Percentiles rank a stretch among this genome's conserved stretches.
These are phyloP conservation scores for Penicillium coffeae DNA, from an alignment of 495 filamentous ascomycete species.

Conservation along the genomic window DNA sequence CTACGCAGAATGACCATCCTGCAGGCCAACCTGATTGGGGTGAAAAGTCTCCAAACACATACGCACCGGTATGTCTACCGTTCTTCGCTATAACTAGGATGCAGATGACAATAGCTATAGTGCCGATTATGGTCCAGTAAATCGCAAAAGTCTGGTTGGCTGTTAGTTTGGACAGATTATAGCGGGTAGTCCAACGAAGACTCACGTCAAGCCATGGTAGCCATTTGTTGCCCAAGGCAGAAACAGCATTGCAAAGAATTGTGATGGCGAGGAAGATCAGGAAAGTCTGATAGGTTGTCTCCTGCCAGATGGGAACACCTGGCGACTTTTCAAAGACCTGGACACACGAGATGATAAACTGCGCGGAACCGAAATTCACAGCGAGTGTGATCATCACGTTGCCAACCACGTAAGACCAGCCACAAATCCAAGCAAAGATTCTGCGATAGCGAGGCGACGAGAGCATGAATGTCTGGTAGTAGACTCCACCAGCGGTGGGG, in stretches of 20 bases:
- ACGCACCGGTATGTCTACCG: slow-evolving; percentile 39
- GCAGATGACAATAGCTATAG: slow-evolving; percentile 54
- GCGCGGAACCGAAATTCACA: slow-evolving; percentile 28
- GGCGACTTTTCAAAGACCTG: slow-evolving; percentile 38
- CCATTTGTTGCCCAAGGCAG: slow-evolving; percentile 19
- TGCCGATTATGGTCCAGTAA: slow-evolving; percentile 52
- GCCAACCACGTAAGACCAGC: slow-evolving; percentile 65
- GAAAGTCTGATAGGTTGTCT: slow-evolving; percentile 40
- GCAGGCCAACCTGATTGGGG: slow-evolving; percentile 52
- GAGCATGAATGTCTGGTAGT: slow-evolving; percentile 63
- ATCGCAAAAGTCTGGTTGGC: slow-evolving; percentile 61
- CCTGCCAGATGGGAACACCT: slow-evolving; percentile 19
- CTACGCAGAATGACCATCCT: slow-evolving; percentile 54
- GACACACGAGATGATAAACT: slow-evolving; percentile 21
- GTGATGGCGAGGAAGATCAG: slow-evolving; percentile 56
- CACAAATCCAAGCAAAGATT: slow-evolving; percentile 59
- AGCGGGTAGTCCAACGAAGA: background rate
- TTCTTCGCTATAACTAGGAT: slow-evolving; percentile 49
- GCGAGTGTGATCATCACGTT: slow-evolving; percentile 51
- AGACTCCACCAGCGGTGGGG: slow-evolving; percentile 60
- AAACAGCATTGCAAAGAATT: slow-evolving; percentile 28
- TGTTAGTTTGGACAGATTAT: background rate
- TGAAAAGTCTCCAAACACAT: slow-evolving; percentile 56
- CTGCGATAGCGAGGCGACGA: slow-evolving; percentile 46
- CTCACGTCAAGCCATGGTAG: slow-evolving; percentile 45